Percentiles rank a stretch among this genome's conserved stretches.
Evolutionary conservation across 169 alveolate species (phyloP).

Genomic region (Eimeria maxima): DNA sequence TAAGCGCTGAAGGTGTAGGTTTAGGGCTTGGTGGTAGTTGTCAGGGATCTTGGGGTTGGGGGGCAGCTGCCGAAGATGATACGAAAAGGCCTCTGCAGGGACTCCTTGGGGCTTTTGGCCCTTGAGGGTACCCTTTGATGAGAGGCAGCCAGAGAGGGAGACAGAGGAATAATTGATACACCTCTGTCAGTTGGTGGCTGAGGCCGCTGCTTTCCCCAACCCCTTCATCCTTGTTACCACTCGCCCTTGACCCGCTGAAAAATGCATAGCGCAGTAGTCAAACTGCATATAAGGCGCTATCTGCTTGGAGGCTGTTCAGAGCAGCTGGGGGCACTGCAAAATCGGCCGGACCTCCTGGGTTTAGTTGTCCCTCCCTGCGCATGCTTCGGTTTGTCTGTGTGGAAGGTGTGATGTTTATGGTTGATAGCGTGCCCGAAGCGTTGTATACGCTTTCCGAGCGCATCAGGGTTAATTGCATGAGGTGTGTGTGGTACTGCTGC

Average conservation of each 20-base stretch:
- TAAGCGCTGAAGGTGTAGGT: neutral
- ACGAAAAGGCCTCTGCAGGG: conserved; percentile 76
- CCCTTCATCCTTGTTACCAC: neutral
- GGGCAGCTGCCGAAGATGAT: conserved; percentile 64
- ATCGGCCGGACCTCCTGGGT: neutral
- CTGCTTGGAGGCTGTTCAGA: neutral
- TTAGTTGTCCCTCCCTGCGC: neutral
- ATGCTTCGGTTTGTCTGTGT: neutral
- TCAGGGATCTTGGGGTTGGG: conserved; percentile 8
- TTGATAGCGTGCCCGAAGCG: neutral
- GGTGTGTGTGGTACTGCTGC: neutral
- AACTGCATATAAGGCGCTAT: neutral
- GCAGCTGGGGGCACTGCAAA: neutral
- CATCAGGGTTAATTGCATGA: neutral
- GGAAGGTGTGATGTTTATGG: neutral
- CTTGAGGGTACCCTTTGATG: conserved; percentile 46
- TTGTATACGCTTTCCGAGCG: neutral
- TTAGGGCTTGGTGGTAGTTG: neutral
- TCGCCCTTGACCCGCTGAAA: neutral
- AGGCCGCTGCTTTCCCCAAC: conserved; percentile 62
- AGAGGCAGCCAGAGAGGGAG: conserved; percentile 73
- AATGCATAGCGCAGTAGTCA: neutral
- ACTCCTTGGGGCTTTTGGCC: conserved; percentile 17
- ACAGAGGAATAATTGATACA: conserved; percentile 40
- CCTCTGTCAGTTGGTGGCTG: conserved; percentile 49